These are phyloP conservation scores for Lotus japonicus DNA, from an alignment of 306 rosid genomes.

Conservation along the genomic window DNA sequence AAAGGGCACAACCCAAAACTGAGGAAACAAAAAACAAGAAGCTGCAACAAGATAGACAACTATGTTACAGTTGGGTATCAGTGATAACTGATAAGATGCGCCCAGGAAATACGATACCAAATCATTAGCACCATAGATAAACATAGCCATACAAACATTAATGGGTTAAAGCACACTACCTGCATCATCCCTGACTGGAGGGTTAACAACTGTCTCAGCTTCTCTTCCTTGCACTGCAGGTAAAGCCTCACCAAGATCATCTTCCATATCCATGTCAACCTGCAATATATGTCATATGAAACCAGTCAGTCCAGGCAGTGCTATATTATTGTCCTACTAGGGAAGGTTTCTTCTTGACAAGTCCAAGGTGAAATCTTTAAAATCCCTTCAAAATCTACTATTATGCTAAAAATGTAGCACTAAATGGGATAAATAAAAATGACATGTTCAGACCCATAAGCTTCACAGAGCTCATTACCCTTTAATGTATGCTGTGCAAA, in stretches of 20 bases:
- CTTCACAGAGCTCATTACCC: no score
- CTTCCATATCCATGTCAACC: constrained; percentile 99
- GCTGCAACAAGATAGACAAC: background rate
- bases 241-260: constrained; percentile 40
- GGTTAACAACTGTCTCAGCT: constrained; percentile 36
- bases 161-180: constrained; percentile 28
- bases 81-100: constrained; percentile 9
- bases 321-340: no score
- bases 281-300: constrained; percentile 31
- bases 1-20: no score
- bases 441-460: no score
- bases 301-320: background rate
- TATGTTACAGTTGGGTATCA: background rate
- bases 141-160: constrained; percentile 4
- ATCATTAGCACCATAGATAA: background rate
- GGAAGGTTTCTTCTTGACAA: no score
- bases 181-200: constrained; percentile 34
- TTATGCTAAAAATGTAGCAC: no score
- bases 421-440: no score
- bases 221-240: constrained; percentile 45
- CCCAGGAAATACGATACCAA: background rate
- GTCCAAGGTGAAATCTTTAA: no score
- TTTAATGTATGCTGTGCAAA: no score
- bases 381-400: no score
- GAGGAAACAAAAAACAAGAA: no score